Evolutionary conservation across 148 eudicot genomes (phyloP), one percentile per base, ranked within the genome.

Genomic region (Rhododendron molle): DNA sequence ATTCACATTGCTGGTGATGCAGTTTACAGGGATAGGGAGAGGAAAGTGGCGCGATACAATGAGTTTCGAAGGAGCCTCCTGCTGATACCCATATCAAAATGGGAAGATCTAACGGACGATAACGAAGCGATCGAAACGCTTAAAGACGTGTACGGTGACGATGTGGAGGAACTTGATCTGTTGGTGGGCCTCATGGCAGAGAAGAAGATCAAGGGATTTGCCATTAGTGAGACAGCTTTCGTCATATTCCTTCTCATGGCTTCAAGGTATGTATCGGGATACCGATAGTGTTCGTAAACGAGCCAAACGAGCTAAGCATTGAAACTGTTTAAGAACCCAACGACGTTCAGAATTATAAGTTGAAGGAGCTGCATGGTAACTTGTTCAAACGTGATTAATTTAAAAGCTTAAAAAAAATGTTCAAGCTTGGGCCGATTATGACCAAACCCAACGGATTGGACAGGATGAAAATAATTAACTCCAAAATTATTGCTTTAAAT

Each of bases 11-110:
- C 21, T 16, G 60, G 60, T 71, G 74, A 20, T 88, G 83, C 86
- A 91, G 91, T 91, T 85, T 91, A 91, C 43, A 86, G 92, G 81
- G 92, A 91, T 36, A 86, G 91, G 34, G 91, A 91, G 80, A 89
- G 92, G 71, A 87, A 86, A 46, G 86, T 91, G 28, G 86, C 92
- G 1, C 84, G 92, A 46, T 89, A 91, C 90, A 91, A 91, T 38
- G 86, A 89, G 30, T 91, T 91, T 60, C 44, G 91, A 16, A 87
- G 92, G 65, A 11, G 83, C 4, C 54, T 89, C 6, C 38, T 91
- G 3, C 5, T 89, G 86, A 88, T 88, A 40, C 92, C 92, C 28
- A 88, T 91, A 80, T 77, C 91, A 5, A 91, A 91, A 69, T 91
- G 92, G 91, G 91, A 89, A 74, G 92, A 91, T 83, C 81, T 91